These are phyloP conservation scores for Chytriomyces sp. DNA, from an alignment of 192 early-diverging fungal genomes.

Conservation along the genomic window DNA sequence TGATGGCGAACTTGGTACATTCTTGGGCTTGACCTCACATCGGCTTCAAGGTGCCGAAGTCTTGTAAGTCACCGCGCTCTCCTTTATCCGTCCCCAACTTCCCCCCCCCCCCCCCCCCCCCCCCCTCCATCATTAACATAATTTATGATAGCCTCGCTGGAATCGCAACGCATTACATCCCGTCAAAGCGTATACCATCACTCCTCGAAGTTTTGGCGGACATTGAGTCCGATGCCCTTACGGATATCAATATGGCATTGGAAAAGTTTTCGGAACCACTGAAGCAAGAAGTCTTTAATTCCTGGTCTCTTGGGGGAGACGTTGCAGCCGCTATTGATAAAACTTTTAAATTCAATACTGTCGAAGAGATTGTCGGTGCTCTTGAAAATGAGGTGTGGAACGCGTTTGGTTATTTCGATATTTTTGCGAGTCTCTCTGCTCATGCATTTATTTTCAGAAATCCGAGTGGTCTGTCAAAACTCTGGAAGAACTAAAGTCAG, in stretches of 20 bases:
- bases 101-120: no score
- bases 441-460: conserved; percentile 28
- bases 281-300: conserved; percentile 36
- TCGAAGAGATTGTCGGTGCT: conserved; percentile 84
- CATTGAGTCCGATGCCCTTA: conserved; percentile 74
- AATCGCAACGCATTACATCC: conserved; percentile 96
- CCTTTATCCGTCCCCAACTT: no score
- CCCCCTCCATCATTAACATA: no score
- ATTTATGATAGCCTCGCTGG: no score
- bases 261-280: conserved; percentile 83
- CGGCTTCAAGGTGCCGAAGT: conserved; percentile 77
- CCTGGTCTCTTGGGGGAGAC: conserved; percentile 56
- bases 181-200: conserved; percentile 77
- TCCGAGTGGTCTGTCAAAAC: conserved; percentile 72
- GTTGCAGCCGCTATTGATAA: conserved; percentile 73
- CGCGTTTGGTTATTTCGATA: background rate
- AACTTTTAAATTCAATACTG: conserved; percentile 80
- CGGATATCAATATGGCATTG: conserved; percentile 82
- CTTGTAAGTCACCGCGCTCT: conserved; percentile 13
- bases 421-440: background rate
- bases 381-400: conserved; percentile 71
- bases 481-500: conserved; percentile 60
- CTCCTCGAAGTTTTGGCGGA: conserved; percentile 83
- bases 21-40: conserved; percentile 87
- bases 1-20: conserved; percentile 93